Conservation (phyloP, 2,329 filamentous ascomycete genomes). For the Fusarium sp. region DNA sequence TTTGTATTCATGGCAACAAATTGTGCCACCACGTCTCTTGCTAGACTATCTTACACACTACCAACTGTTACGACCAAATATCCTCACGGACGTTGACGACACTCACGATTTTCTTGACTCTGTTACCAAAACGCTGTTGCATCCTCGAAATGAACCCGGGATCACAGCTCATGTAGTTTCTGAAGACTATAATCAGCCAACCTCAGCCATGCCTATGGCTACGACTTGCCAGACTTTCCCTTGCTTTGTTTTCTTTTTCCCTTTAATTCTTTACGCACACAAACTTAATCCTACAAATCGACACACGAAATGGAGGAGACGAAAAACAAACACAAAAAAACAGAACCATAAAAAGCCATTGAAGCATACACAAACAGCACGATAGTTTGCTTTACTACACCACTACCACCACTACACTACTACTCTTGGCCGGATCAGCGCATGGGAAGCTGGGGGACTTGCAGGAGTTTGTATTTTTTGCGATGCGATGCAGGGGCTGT, state of each 20-base stretch:
- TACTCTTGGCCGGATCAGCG: conserved; percentile 33
- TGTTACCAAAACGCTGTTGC: conserved; percentile 19
- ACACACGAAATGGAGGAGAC: conserved; percentile 11
- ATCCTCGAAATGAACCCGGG: conserved; percentile 30
- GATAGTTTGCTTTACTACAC: conserved; percentile 27
- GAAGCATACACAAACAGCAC: conserved; percentile 16
- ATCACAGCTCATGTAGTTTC: conserved; percentile 27
- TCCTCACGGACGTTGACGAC: conserved; percentile 47
- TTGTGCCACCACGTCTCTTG: conserved; percentile 18
- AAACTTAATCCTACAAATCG: conserved; percentile 28
- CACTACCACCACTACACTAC: conserved; percentile 3
- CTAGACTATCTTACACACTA: conserved; percentile 14
- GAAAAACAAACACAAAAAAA: conserved; percentile 35
- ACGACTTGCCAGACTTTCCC: conserved; percentile 36
- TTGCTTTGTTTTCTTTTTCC: conserved; percentile 27
- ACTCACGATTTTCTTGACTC: conserved; percentile 45
- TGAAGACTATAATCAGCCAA: conserved; percentile 41
- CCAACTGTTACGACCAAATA: conserved; percentile 41
- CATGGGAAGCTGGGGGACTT: conserved; percentile 27
- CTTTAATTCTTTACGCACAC: conserved; percentile 22
- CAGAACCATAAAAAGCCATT: conserved; percentile 14
- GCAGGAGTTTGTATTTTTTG: conserved; percentile 40
- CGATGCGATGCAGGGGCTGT: conserved; percentile 11
- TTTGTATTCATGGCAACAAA: conserved; percentile 19
- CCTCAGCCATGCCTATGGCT: conserved; percentile 35